Conservation (phyloP, 2,329 filamentous ascomycete genomes). For the Fusarium oligoseptatum region DNA sequence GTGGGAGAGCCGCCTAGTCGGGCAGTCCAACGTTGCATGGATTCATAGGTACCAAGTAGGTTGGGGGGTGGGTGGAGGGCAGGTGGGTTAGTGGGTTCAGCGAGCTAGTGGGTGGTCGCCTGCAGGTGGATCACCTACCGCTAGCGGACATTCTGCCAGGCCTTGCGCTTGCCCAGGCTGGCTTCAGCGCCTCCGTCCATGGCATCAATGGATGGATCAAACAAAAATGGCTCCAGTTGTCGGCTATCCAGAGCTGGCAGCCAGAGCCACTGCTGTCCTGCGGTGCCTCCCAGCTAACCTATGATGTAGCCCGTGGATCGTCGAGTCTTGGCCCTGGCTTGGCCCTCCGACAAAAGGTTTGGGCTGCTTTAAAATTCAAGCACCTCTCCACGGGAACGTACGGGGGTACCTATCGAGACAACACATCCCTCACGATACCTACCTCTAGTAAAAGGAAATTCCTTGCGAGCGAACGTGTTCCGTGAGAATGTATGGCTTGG, state of each 20-base stretch:
- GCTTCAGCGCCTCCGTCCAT: conserved; percentile 17
- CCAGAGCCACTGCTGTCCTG: conserved; percentile 6
- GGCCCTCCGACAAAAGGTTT: conserved; percentile 15
- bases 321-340: conserved; percentile 26
- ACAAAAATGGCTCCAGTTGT: background rate
- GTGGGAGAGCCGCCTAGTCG: conserved; percentile 34
- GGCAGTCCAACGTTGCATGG: conserved; percentile 49
- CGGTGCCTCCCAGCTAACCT: background rate
- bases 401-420: background rate
- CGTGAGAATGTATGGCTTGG: conserved; percentile 8
- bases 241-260: conserved; percentile 17
- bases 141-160: conserved; percentile 39
- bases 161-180: conserved; percentile 5
- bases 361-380: conserved; percentile 9
- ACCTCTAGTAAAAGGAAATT: conserved; percentile 9
- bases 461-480: conserved; percentile 24
- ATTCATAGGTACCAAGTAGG: conserved; percentile 2
- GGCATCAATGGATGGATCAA: background rate
- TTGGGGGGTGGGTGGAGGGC: conserved; percentile 14
- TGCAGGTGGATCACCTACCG: conserved; percentile 46
- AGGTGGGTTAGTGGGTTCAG: conserved; percentile 42
- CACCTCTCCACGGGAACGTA: background rate
- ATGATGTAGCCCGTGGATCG: conserved; percentile 40
- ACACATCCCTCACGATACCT: background rate
- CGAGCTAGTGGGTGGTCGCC: conserved; percentile 42